Conservation (phyloP, 805 yeast species). For the Peterozyma toletana region DNA sequence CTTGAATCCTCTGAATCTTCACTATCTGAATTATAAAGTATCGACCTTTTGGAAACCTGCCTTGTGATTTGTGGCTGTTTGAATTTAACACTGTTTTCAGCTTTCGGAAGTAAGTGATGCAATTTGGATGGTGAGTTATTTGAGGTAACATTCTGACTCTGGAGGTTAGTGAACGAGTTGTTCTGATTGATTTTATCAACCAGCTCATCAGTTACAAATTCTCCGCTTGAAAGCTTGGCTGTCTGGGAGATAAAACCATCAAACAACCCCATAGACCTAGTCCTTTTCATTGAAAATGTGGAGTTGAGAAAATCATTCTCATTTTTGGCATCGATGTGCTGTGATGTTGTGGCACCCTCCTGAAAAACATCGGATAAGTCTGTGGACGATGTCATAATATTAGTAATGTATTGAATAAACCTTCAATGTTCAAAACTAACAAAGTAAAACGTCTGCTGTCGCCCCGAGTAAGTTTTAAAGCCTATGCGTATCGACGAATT, state of each 20-base stretch:
- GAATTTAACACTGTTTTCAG: background rate
- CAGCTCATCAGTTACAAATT: constrained; percentile 88
- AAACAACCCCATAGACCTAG: constrained; percentile 74
- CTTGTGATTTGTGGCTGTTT: background rate
- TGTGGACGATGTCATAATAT: constrained; percentile 6
- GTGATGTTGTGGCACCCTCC: constrained; percentile 58
- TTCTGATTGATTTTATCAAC: constrained; percentile 63
- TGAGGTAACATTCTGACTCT: background rate
- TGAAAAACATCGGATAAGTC: constrained; percentile 28
- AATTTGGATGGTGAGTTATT: background rate
- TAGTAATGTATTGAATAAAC: too few relatives aligned
- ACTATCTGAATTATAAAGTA: constrained; percentile 7
- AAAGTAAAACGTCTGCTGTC: too few relatives aligned
- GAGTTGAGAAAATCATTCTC: constrained; percentile 64
- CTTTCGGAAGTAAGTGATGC: constrained; percentile 4
- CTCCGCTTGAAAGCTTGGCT: constrained; percentile 90
- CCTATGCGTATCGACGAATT: too few relatives aligned
- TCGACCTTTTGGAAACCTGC: background rate
- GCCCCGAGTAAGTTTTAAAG: too few relatives aligned
- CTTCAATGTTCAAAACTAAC: too few relatives aligned
- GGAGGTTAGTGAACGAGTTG: constrained; percentile 2
- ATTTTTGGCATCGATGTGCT: constrained; percentile 62
- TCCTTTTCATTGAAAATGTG: constrained; percentile 70
- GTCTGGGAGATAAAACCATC: constrained; percentile 42
- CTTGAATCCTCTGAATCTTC: constrained; percentile 1